Evolutionary conservation across 1,284 basidiomycete species (phyloP), one percentile per base, ranked within the genome.

Genomic region (Malassezia slooffiae): DNA sequence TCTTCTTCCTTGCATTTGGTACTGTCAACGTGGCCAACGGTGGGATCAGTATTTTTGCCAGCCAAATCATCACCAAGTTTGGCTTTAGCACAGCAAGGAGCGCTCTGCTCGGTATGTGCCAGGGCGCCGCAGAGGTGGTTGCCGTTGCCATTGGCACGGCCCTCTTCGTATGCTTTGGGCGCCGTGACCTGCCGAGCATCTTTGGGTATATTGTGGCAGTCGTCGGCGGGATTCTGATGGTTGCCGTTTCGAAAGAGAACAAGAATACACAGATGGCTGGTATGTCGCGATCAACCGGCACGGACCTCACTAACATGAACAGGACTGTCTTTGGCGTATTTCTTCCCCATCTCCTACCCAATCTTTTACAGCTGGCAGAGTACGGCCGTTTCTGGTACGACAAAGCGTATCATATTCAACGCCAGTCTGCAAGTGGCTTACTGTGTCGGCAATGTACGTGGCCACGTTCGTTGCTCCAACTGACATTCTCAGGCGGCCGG

Each of bases 331-430:
- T 52, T 6, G 55, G 59, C 27, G 47, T 56, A 39, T 31, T 59
- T 31, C 50, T 52, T 21, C 54, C 57, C 23, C 37, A 45, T 42
- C 13, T 62, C 16, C 47, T 62, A 12, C n/a, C 55, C 60, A 16
- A 52, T 55, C 19, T 28, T 66, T 1, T 61, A 58, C 41, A 35
- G 37, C 9, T 63, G 46, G 47, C 38, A 58, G n/a, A 38, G 35
- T 2, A 47, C 41, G 29, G 50, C 47, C 26, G 47, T 64, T 1
- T 52, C 54, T 4, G 65, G 65, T 15, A 55, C 59, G 22, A 67
- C 57, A 16, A 68, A 68, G 49, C 51, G 58, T 24, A 57, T 67
- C 38, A 41, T 60, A 21, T 56, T 62, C 44, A 60, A 64, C 40
- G 53, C 52, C 13, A 28, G 48, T 12, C 47, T 62, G 5, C 62